Percentiles rank a stretch among this genome's conserved stretches.
These are phyloP conservation scores for Colletotrichum coccodes DNA, from an alignment of 2,329 filamentous ascomycete species.

Conservation along the genomic window DNA sequence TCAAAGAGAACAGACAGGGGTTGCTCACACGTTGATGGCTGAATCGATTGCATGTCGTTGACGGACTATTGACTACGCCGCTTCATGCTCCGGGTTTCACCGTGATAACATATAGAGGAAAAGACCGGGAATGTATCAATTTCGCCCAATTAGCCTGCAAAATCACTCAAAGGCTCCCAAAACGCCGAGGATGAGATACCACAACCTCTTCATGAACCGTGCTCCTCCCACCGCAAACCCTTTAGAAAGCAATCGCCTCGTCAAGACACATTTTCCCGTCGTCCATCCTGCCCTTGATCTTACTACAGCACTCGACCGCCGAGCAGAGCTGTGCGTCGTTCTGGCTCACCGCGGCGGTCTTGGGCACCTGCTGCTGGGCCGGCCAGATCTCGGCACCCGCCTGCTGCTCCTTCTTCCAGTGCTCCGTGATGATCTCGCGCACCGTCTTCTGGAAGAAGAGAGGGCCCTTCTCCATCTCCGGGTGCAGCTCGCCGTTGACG, in stretches of 20 bases:
- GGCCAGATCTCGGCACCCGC: slow-evolving; percentile 62
- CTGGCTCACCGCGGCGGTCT: slow-evolving; percentile 37
- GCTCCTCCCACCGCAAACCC: neutral
- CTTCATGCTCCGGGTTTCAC: too few relatives aligned
- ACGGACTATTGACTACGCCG: too few relatives aligned
- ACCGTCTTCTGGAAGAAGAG: slow-evolving; percentile 65
- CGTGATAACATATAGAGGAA: too few relatives aligned
- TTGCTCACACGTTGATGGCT: too few relatives aligned
- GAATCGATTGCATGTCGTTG: too few relatives aligned
- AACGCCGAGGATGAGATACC: neutral
- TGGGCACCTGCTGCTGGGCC: slow-evolving; percentile 50
- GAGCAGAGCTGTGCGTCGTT: slow-evolving; percentile 46
- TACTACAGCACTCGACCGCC: slow-evolving; percentile 43
- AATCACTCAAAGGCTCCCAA: neutral
- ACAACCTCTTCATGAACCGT: neutral
- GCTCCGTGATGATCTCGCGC: slow-evolving; percentile 58
- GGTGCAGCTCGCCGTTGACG: slow-evolving; percentile 71
- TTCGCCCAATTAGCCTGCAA: neutral
- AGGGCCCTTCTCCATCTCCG: slow-evolving; percentile 67
- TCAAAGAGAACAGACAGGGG: too few relatives aligned
- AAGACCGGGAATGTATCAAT: neutral
- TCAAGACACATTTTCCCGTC: slow-evolving; percentile 27
- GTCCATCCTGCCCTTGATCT: slow-evolving; percentile 30
- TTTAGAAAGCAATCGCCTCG: slow-evolving; percentile 36
- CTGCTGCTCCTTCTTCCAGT: slow-evolving; percentile 57